These are phyloP conservation scores for Collybia mongolica DNA, from an alignment of 768 basidiomycete genomes.

Conservation along the genomic window DNA sequence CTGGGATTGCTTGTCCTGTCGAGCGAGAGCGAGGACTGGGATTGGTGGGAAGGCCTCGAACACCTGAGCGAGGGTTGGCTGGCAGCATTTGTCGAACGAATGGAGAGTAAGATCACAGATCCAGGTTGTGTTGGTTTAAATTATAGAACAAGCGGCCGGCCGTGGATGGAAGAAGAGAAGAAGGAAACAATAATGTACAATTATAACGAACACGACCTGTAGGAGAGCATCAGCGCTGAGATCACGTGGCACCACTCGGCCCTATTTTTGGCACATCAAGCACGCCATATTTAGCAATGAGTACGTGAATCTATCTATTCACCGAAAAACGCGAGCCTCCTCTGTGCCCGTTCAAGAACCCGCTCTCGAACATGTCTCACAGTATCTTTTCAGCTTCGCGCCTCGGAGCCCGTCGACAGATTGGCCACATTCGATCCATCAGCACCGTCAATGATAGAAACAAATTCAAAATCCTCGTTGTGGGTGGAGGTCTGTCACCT, in stretches of 20 bases:
- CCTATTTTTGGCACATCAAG: too few relatives aligned
- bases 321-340: not conserved
- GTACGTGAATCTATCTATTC: not conserved
- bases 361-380: slow-evolving; percentile 3
- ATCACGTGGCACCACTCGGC: too few relatives aligned
- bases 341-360: too few relatives aligned
- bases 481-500: slow-evolving; percentile 84
- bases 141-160: too few relatives aligned
- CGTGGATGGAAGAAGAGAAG: too few relatives aligned
- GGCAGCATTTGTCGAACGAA: slow-evolving; percentile 12
- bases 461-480: slow-evolving; percentile 80
- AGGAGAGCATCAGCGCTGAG: too few relatives aligned
- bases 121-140: not conserved
- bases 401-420: not conserved
- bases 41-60: slow-evolving; percentile 30
- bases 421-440: slow-evolving; percentile 9
- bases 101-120: slow-evolving; percentile 5
- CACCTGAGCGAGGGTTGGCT: slow-evolving; percentile 21
- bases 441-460: slow-evolving; percentile 38
- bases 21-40: slow-evolving; percentile 34
- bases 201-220: too few relatives aligned
- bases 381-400: slow-evolving; percentile 1
- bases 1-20: slow-evolving; percentile 6
- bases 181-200: too few relatives aligned
- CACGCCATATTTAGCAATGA: not conserved